Evolutionary conservation across 306 rosid genomes (phyloP), one percentile per base, ranked within the genome.

Genomic region (Canavalia gladiata): DNA sequence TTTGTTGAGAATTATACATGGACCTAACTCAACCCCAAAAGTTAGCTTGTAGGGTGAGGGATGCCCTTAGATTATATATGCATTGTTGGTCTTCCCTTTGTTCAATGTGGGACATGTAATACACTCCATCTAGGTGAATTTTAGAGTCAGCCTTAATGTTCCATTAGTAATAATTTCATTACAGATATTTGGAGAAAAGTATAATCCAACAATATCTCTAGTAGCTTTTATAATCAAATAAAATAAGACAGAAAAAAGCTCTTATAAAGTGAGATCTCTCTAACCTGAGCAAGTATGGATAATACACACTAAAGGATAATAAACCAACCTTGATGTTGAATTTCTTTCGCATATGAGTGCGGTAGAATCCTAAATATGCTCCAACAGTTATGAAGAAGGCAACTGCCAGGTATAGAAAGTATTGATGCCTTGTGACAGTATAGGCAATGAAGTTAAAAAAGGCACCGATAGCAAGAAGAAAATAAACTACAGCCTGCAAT

Each of bases 321-420:
- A 60, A 42, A 29, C 84, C 80, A 37, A 94, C 99, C 97, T 91
- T 89, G 80, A 96, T 94, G 88, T 96, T 96, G 86, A 96, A 96
- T 88, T 92, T 96, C 91, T 82, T 96, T 76, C 89, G 89, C 52
- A 92, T 92, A 72, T 88, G 94, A 3, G 95, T 92, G 41, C 99
- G 94, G 68, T 92, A 93, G 80, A 89, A 91, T 67, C 99, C 99
- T 89, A 90, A 43, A 84, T 93, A 93, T 1, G 88, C 82, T 78
- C 92, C 98, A 8, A 89, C 54, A 25, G 84, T 78, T 82, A 96
- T 5, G 43, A 86, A 62, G 81, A 92, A 86, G 78, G 89, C 94
- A 86, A 90, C 85, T 2, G 93, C 92, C 69, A 88, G 77, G 85
- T 92, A 96, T 11, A 96, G 56, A 84, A 90, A 94, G 90, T 86